Conservation (phyloP, 768 basidiomycete species). For the Astraeus odoratus region DNA sequence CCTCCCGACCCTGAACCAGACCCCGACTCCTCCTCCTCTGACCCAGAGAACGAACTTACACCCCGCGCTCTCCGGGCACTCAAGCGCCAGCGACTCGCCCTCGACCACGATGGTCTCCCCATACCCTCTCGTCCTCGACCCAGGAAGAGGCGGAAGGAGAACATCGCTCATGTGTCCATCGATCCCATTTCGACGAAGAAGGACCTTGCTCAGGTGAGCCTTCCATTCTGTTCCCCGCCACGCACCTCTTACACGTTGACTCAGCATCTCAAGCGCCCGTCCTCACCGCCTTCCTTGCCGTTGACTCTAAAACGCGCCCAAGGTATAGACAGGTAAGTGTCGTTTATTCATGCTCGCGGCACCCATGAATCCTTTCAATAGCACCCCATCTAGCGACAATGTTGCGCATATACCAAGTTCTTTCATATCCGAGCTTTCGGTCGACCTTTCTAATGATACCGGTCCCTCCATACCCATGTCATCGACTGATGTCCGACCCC, state of each 20-base stretch:
- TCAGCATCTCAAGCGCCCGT: constrained; percentile 11
- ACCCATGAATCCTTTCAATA: neutral
- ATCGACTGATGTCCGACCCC: neutral
- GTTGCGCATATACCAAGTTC: neutral
- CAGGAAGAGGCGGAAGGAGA: constrained; percentile 20
- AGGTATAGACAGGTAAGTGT: constrained; percentile 2
- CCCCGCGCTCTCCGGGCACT: constrained; percentile 29
- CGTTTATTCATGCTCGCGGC: neutral
- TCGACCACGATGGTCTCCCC: constrained; percentile 24
- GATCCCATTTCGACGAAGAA: neutral
- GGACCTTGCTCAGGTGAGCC: constrained; percentile 5
- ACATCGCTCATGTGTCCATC: constrained; percentile 1
- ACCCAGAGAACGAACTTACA: constrained; percentile 26
- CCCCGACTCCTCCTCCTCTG: constrained; percentile 14
- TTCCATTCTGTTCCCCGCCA: neutral
- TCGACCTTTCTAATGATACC: neutral
- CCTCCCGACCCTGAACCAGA: constrained; percentile 13
- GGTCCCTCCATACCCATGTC: constrained; percentile 1
- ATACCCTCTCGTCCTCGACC: constrained; percentile 9
- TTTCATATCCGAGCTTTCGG: constrained; percentile 4
- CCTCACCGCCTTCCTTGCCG: constrained; percentile 4
- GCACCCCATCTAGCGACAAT: constrained; percentile 4
- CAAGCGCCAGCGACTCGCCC: constrained; percentile 26
- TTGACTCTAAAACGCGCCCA: constrained; percentile 3
- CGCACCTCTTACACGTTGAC: constrained; percentile 3